Base-by-base conservation (phyloP, 2,329 filamentous ascomycete genomes). In the Aureobasidium sp. region DNA sequence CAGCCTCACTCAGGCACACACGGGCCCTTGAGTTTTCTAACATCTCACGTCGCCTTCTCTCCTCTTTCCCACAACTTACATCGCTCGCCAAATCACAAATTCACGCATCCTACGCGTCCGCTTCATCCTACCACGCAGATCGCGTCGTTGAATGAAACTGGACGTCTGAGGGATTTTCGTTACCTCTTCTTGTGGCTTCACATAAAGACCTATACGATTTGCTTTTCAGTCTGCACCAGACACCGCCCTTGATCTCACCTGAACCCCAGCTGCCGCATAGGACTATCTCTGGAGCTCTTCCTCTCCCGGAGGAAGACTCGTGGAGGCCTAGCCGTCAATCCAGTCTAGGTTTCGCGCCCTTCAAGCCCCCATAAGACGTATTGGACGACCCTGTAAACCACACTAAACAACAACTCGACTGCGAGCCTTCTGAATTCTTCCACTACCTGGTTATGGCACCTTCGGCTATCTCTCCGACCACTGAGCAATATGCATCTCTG, bases 281-380 rank as follows among this genome's bases (percentile, higher is more conserved):
- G 90, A 95, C 89, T 87, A 85, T 85, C 87, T 87, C 86, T 85
- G 84, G 87, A 89, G 89, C 92, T 96, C 93, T 97, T 97, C 93
- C 92, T 96, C 93, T 94, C 82, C 82, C 81, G 79, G 93, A 92
- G 94, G 94, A 93, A 95, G 94, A 94, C 91, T 96, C 91, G 89
- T 91, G 89, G 88, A 93, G 91, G 88, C 90, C 90, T 91, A 89
- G 91, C 88, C 90, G 75, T 72, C 72, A 89, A 86, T 87, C 87
- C 84, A 87, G 83, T 83, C 84, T 89, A 84, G 90, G 88, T 87
- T 88, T 90, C 84, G 89, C 90, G 82, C 89, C 88, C 80, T 96
- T 92, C 82, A 88, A 90, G 85, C 94, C 94, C 79, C 94, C 94
- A 77, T 97, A 97, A 91, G 80, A 87, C 76, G 67, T 67, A 72